Evolutionary conservation across 2,329 filamentous ascomycete species (phyloP).

Genomic region (Aspergillus novofumigatus): DNA sequence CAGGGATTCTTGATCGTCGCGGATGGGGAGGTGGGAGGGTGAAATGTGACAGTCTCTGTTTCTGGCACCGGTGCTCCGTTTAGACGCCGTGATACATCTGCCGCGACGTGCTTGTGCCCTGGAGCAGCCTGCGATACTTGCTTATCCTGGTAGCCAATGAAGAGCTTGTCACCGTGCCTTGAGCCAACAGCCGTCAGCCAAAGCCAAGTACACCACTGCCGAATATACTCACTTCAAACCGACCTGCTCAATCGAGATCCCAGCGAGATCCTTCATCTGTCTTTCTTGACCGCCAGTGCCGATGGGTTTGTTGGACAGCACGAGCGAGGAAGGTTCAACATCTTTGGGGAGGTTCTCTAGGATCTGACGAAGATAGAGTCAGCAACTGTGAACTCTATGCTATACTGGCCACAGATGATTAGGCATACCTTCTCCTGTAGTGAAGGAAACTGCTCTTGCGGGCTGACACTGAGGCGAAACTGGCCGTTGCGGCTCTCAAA

Average conservation of each 20-base stretch:
- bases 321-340: slow-evolving; percentile 52
- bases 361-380: slow-evolving; percentile 37
- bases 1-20: slow-evolving; percentile 78
- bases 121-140: slow-evolving; percentile 47
- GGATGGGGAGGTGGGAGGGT: slow-evolving; percentile 55
- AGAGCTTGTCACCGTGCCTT: slow-evolving; percentile 89
- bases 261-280: slow-evolving; percentile 48
- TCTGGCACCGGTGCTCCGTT: slow-evolving; percentile 34
- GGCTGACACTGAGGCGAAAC: slow-evolving; percentile 75
- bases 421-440: slow-evolving; percentile 45
- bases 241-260: slow-evolving; percentile 54
- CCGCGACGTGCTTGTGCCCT: slow-evolving; percentile 21
- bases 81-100: slow-evolving; percentile 29
- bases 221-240: slow-evolving; percentile 50
- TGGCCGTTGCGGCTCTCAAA: slow-evolving; percentile 91
- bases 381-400: slow-evolving; percentile 1
- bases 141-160: slow-evolving; percentile 70
- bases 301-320: slow-evolving; percentile 58
- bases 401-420: neutral
- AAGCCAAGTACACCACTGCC: neutral
- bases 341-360: slow-evolving; percentile 57
- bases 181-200: slow-evolving; percentile 17
- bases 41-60: slow-evolving; percentile 60
- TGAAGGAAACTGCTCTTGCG: slow-evolving; percentile 65
- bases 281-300: slow-evolving; percentile 54